Percentiles rank a stretch among this genome's conserved stretches.
phyloP scores from a whole-genome alignment of 345 rosid genomes.

The Excoecaria cochinchinensis region DNA sequence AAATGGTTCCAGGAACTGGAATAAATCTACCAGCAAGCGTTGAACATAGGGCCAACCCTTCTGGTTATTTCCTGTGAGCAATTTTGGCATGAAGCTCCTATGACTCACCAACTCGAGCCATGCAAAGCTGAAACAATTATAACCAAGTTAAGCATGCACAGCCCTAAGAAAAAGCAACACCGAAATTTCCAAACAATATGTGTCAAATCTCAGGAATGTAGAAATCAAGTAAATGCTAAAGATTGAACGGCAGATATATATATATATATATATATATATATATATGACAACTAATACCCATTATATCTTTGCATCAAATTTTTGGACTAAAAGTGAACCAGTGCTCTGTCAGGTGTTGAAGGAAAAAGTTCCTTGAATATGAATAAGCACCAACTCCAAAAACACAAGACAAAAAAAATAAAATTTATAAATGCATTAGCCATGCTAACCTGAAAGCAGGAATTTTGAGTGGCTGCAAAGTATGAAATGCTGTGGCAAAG shows the following conservation, averaged over 20 bases:
- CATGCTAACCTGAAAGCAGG: conserved; percentile 83
- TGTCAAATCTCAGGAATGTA: background rate
- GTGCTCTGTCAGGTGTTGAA: background rate
- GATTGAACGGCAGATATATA: background rate
- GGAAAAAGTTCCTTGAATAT: background rate
- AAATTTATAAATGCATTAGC: background rate
- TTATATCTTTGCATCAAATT: background rate
- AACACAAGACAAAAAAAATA: background rate
- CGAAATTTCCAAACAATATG: background rate
- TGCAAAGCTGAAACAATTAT: conserved; percentile 65
- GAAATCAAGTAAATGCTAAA: background rate
- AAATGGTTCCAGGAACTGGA: conserved; percentile 94
- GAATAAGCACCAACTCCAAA: background rate
- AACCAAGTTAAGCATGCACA: conserved; percentile 12
- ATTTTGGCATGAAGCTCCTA: conserved; percentile 96
- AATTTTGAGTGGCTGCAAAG: conserved; percentile 83
- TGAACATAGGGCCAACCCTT: conserved; percentile 96
- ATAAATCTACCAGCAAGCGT: conserved; percentile 83
- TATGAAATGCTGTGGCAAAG: conserved; percentile 87
- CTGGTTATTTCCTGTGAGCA: conserved; percentile 76
- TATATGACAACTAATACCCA: background rate
- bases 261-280: no score
- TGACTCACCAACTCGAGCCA: conserved; percentile 98
- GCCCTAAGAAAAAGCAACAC: background rate
- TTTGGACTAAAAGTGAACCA: background rate